Evolutionary conservation across 208 protist species (phyloP).

Genomic region (Crithidia sp.): DNA sequence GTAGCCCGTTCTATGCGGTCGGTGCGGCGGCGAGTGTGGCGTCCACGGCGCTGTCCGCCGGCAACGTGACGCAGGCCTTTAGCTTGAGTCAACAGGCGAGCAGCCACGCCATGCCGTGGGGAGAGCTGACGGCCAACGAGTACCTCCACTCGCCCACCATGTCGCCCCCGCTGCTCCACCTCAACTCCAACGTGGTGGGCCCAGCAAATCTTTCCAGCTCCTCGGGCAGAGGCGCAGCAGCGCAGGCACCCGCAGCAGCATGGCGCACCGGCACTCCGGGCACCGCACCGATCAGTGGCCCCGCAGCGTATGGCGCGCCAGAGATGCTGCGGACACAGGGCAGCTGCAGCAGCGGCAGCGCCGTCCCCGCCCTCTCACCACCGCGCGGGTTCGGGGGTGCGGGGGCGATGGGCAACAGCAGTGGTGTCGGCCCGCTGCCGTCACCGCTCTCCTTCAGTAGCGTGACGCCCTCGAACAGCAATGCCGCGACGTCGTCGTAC

Average conservation of each 20-base stretch:
- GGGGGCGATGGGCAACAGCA: not conserved
- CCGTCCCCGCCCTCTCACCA: constrained; percentile 2
- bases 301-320: not conserved
- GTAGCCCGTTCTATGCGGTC: not conserved
- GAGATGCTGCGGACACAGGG: not conserved
- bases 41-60: not conserved
- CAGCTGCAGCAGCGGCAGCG: constrained; percentile 1
- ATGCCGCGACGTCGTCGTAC: not conserved
- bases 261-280: not conserved
- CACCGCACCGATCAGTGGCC: not conserved
- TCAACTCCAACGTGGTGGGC: not conserved
- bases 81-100: constrained; percentile 3
- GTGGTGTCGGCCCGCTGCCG: not conserved
- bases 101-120: constrained; percentile 13
- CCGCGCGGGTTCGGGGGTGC: not conserved
- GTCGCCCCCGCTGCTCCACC: constrained; percentile 17
- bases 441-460: not conserved
- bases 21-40: not conserved
- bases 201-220: not conserved
- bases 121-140: constrained; percentile 12
- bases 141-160: constrained; percentile 19
- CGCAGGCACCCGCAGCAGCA: not conserved
- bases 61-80: not conserved
- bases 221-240: not conserved
- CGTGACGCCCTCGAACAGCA: constrained; percentile 10